Percentiles rank a stretch among this genome's conserved stretches.
Conservation (phyloP, 75 land plant genomes). For the Selaginella moellendorffii region DNA sequence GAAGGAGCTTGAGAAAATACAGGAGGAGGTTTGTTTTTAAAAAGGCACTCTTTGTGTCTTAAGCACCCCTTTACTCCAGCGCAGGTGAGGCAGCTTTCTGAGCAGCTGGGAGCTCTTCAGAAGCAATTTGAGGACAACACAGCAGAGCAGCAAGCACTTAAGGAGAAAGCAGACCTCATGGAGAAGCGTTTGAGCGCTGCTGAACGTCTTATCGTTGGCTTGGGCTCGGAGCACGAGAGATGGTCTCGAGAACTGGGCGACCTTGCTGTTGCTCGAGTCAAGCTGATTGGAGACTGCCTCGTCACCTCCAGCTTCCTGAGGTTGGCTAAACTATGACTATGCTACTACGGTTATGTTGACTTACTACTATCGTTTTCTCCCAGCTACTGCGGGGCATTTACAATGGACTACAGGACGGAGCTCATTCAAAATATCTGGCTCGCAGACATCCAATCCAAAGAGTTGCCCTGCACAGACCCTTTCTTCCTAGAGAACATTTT, state of each 20-base stretch:
- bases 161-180: constrained; percentile 27
- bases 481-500: constrained; percentile 16
- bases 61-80: no score
- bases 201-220: constrained; percentile 19
- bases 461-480: constrained; percentile 18
- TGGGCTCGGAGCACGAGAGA: constrained; percentile 25
- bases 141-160: constrained; percentile 21
- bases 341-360: no score
- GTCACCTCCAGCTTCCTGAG: constrained; percentile 23
- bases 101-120: constrained; percentile 11
- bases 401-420: constrained; percentile 18
- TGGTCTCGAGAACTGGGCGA: constrained; percentile 25
- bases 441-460: constrained; percentile 7
- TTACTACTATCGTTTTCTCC: no score
- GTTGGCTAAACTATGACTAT: no score
- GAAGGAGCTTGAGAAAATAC: constrained; percentile 18
- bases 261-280: constrained; percentile 22
- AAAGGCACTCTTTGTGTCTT: no score
- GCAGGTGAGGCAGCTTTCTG: constrained; percentile 19
- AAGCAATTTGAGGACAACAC: constrained; percentile 21
- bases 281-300: constrained; percentile 25
- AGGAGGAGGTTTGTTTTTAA: constrained; percentile 16
- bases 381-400: constrained; percentile 30
- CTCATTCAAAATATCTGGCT: constrained; percentile 21
- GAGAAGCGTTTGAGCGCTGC: constrained; percentile 26